Conservation (phyloP, 352 stramenopile genomes). For the Phytopythium cucurbitacearum region DNA sequence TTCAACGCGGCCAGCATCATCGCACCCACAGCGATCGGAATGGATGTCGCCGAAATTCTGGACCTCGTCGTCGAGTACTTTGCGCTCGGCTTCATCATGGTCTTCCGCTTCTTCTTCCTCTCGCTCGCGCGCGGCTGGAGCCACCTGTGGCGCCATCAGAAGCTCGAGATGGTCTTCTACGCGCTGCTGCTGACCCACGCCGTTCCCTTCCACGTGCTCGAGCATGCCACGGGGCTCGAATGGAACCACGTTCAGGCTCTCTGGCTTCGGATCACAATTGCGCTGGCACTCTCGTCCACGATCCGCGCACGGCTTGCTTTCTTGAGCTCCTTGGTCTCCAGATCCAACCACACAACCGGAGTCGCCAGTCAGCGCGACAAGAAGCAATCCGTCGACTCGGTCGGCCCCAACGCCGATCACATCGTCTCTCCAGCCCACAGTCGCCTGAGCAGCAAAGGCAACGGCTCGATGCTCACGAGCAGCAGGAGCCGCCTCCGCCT, state of each 20-base stretch:
- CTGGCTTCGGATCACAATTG: constrained; percentile 9
- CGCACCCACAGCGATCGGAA: background rate
- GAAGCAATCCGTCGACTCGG: no score
- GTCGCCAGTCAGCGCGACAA: no score
- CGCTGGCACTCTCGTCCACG: constrained; percentile 8
- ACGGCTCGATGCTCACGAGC: no score
- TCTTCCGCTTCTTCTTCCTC: constrained; percentile 15
- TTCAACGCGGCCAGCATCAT: constrained; percentile 5
- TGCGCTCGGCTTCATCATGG: constrained; percentile 5
- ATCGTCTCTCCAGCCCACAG: no score
- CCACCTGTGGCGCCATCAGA: constrained; percentile 5
- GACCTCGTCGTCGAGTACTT: constrained; percentile 13
- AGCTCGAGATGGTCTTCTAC: constrained; percentile 8
- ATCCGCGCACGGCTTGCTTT: constrained; percentile 1
- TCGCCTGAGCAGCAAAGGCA: no score
- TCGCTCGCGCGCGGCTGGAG: background rate
- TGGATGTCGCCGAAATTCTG: constrained; percentile 14
- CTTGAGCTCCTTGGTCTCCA: constrained; percentile 1
- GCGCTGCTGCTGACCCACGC: constrained; percentile 8
- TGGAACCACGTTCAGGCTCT: constrained; percentile 11
- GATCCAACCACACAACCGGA: no score
- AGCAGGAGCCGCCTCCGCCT: no score
- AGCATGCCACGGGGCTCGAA: constrained; percentile 3
- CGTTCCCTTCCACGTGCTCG: constrained; percentile 5
- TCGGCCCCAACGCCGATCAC: no score